Conservation (phyloP, 371 early-diverging fungal species). For the Mucor plumbeus region DNA sequence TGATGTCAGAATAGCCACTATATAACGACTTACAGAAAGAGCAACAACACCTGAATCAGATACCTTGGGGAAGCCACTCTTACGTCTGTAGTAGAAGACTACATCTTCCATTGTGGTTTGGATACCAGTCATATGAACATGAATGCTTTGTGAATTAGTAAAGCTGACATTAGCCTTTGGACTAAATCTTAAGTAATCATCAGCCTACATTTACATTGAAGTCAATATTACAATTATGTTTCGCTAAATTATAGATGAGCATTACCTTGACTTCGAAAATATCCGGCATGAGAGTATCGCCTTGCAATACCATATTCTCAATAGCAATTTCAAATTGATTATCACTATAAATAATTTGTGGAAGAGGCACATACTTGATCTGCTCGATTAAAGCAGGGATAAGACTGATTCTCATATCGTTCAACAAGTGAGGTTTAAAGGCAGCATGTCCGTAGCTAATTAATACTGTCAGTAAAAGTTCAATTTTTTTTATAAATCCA, state of each 20-base stretch:
- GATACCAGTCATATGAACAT: constrained; percentile 35
- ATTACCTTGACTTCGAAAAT: constrained; percentile 61
- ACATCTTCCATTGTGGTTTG: constrained; percentile 43
- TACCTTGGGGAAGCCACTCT: constrained; percentile 58
- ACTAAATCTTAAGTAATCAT: constrained; percentile 42
- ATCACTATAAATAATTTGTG: constrained; percentile 70
- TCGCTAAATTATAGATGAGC: constrained; percentile 12
- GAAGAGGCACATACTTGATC: constrained; percentile 65
- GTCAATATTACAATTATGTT: background rate
- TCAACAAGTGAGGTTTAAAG: constrained; percentile 65
- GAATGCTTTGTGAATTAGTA: constrained; percentile 40
- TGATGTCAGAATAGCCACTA: too few species aligned
- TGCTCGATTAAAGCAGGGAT: constrained; percentile 63
- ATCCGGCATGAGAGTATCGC: constrained; percentile 64
- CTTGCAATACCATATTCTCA: constrained; percentile 64
- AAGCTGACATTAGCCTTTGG: constrained; percentile 44
- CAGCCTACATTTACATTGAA: constrained; percentile 25
- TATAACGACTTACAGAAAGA: constrained; percentile 28
- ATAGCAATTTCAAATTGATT: constrained; percentile 59
- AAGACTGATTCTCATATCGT: constrained; percentile 58
- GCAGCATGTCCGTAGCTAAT: constrained; percentile 48
- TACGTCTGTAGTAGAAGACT: constrained; percentile 64
- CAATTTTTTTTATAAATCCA: too few species aligned
- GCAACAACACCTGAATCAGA: constrained; percentile 65
- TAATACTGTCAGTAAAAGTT: background rate